phyloP scores from a whole-genome alignment of 495 filamentous ascomycete species.

The Immersiella caudata region DNA sequence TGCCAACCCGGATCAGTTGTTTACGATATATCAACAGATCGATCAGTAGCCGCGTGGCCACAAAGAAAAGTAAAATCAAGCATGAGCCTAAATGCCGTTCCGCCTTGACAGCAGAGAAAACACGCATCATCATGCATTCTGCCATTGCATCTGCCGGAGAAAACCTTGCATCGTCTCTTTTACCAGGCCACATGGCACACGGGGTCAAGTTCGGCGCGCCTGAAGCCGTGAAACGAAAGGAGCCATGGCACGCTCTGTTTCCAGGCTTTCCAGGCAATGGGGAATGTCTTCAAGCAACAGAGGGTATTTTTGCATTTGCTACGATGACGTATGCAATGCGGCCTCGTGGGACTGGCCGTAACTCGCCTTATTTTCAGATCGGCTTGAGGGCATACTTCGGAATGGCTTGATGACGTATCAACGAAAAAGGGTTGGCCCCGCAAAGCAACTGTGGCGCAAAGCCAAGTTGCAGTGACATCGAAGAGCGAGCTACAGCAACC shows the following conservation, averaged over 20 bases:
- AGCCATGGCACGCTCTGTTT: neutral
- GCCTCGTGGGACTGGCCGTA: neutral
- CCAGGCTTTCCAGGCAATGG: neutral
- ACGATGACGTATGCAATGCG: neutral
- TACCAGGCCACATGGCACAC: neutral
- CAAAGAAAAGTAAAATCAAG: neutral
- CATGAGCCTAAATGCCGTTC: slow-evolving; percentile 3
- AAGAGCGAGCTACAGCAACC: neutral
- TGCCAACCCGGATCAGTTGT: slow-evolving; percentile 12
- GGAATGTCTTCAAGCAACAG: neutral
- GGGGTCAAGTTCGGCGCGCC: slow-evolving; percentile 11
- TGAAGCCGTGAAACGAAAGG: slow-evolving; percentile 11
- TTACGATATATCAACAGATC: neutral
- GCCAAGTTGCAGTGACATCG: too few species aligned
- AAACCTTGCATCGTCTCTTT: slow-evolving; percentile 7
- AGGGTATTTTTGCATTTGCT: neutral
- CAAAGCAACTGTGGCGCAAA: too few species aligned
- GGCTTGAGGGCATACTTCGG: neutral
- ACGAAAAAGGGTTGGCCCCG: neutral
- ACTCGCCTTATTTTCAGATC: neutral
- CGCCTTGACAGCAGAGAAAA: neutral
- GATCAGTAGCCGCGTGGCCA: too few species aligned
- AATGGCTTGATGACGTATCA: neutral
- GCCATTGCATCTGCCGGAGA: slow-evolving; percentile 1
- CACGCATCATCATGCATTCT: neutral